phyloP scores from a whole-genome alignment of 805 yeast genomes.

The Schizosaccharomyces cryophilus region DNA sequence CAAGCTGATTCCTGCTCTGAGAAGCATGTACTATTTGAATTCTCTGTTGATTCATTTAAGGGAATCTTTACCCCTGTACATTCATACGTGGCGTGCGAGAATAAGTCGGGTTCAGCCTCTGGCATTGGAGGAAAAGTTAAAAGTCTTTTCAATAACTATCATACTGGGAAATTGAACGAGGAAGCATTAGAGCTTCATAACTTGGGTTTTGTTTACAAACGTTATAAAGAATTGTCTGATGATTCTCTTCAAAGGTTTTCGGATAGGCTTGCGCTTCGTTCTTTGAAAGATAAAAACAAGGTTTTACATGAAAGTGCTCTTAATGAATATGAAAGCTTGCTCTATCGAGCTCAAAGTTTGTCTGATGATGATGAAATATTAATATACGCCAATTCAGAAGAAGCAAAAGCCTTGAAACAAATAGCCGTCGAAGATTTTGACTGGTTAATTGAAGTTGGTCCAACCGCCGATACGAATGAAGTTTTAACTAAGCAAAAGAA shows the following conservation, averaged over 20 bases:
- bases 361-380: constrained; percentile 28
- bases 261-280: constrained; percentile 23
- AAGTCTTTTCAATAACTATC: constrained; percentile 8
- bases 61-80: no score
- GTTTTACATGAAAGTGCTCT: constrained; percentile 29
- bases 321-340: constrained; percentile 47
- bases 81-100: no score
- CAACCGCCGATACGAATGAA: background rate
- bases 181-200: background rate
- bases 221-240: background rate
- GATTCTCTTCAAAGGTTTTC: background rate
- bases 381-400: background rate
- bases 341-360: constrained; percentile 41
- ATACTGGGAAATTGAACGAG: constrained; percentile 6
- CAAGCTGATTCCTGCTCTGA: no score
- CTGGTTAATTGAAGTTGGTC: background rate
- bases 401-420: background rate
- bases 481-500: background rate
- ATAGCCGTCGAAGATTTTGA: background rate
- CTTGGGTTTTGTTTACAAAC: background rate
- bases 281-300: constrained; percentile 30
- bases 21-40: no score
- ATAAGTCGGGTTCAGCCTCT: background rate
- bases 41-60: no score
- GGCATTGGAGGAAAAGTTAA: constrained; percentile 4